These are phyloP conservation scores for Clonostachys chloroleuca DNA, from an alignment of 2,329 filamentous ascomycete genomes.

Conservation along the genomic window DNA sequence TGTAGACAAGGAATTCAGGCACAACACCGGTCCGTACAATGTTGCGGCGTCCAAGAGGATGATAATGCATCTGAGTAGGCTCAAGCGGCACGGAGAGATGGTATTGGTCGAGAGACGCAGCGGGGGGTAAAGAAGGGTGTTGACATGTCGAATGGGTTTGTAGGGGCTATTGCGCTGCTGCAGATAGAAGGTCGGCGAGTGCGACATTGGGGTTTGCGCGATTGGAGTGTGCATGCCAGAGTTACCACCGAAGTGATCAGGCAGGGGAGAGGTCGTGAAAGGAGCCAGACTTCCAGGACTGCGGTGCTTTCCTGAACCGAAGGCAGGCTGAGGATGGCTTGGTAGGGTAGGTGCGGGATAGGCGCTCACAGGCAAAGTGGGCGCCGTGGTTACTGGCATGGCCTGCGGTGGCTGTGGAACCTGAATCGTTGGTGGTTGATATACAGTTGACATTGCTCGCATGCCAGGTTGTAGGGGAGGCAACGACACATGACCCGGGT, in stretches of 20 bases:
- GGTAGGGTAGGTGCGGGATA: constrained; percentile 12
- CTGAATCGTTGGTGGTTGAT: constrained; percentile 46
- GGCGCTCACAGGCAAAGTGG: constrained; percentile 9
- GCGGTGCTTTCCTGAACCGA: constrained; percentile 47
- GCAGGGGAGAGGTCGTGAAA: constrained; percentile 60
- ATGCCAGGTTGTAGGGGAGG: constrained; percentile 57
- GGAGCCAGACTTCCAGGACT: constrained; percentile 44
- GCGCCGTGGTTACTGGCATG: constrained; percentile 13
- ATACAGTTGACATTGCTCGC: constrained; percentile 75
- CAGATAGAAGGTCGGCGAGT: constrained; percentile 85
- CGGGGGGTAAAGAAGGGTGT: constrained; percentile 88
- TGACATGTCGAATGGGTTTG: constrained; percentile 82
- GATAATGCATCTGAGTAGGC: constrained; percentile 78
- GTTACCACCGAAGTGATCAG: constrained; percentile 51
- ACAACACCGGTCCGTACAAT: constrained; percentile 68
- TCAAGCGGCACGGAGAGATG: constrained; percentile 50
- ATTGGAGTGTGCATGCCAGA: constrained; percentile 54
- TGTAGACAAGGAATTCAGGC: constrained; percentile 50
- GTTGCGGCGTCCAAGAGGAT: constrained; percentile 66
- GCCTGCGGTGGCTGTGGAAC: constrained; percentile 29
- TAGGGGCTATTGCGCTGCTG: constrained; percentile 90
- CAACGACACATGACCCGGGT: constrained; percentile 41
- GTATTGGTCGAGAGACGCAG: constrained; percentile 72
- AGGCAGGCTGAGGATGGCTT: constrained; percentile 26
- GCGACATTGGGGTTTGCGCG: constrained; percentile 59